phyloP scores from a whole-genome alignment of 805 yeast genomes.

The Pachysolen tannophilus region DNA sequence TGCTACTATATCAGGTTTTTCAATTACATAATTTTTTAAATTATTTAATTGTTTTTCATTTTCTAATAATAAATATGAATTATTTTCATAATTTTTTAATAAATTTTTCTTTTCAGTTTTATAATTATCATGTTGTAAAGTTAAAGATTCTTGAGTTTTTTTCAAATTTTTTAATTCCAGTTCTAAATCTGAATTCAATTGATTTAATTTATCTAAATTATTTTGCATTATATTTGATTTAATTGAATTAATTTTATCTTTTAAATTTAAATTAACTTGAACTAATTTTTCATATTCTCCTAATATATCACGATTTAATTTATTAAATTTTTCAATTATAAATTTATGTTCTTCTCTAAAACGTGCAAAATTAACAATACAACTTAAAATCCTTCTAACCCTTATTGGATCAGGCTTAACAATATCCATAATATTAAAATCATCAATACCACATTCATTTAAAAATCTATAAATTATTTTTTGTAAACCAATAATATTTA shows the following conservation, averaged over 20 bases:
- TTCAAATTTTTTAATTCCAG: conserved; percentile 53
- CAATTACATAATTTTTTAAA: conserved; percentile 49
- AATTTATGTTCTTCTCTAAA: conserved; percentile 71
- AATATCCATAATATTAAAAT: conserved; percentile 68
- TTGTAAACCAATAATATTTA: conserved; percentile 48
- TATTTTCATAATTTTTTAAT: conserved; percentile 52
- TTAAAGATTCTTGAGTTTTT: conserved; percentile 51
- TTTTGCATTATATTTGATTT: conserved; percentile 15
- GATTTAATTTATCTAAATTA: conserved; percentile 33
- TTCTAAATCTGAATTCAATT: conserved; percentile 50
- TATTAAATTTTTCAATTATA: conserved; percentile 58
- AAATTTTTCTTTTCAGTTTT: conserved; percentile 53
- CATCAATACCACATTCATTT: conserved; percentile 67
- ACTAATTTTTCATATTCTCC: conserved; percentile 35
- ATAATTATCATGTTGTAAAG: conserved; percentile 55
- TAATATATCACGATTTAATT: conserved; percentile 41
- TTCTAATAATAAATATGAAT: conserved; percentile 48
- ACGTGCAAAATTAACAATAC: conserved; percentile 78
- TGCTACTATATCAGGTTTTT: conserved; percentile 48
- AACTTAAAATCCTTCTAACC: conserved; percentile 61
- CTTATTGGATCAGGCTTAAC: conserved; percentile 69
- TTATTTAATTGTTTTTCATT: conserved; percentile 51
- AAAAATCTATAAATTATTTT: conserved; percentile 55
- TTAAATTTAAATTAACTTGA: conserved; percentile 30
- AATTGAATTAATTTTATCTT: conserved; percentile 14